Evolutionary conservation across 768 basidiomycete genomes (phyloP), one percentile per base, ranked within the genome.

Genomic region (Boletus fagicola): DNA sequence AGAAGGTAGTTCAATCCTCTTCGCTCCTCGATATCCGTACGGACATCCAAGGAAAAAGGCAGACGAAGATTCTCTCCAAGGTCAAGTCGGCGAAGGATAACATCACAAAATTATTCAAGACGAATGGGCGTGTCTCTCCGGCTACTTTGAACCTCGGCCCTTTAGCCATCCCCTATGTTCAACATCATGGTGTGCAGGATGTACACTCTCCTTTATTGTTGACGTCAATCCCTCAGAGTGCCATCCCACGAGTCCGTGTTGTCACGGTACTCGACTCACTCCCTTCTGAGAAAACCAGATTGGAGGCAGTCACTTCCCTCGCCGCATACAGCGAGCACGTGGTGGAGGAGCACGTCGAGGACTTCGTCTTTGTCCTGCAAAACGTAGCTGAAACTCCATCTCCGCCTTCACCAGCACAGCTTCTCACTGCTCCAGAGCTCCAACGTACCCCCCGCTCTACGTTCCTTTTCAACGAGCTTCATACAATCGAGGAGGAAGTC

Each of bases 31-130:
- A 57, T 7, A 42, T 42, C 16, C 33, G 43, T 12, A 40, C 49
- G 18, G 35, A 31, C 18, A 24, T 45, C 26, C 53, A 13, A 40
- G 38, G 24, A 2, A 49, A 50, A 12, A 45, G 39, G 40, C 56
- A 48, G 39, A 35, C 46, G 16, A 28, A n/a, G 9, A 43, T 57
- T 28, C 28, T 62, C 20, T 54, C 30, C 24, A 58, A 36, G 42
- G 35, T 58, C 22, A 62, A 31, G 39, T 58, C 38, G 7, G 56
- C 46, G 12, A 62, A 51, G 31, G n/a, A 54, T 18, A 58, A 36
- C 18, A 36, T 62, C 22, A 40, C 40, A 15, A 51, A 51, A 12
- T 26, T 51, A 18, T 54, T 54, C 57, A 61, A 54, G 33, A 33
- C 31, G 28, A 31, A 22, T 22, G 40, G 40, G 26, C 55, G 30